Percentiles rank a stretch among this genome's conserved stretches.
Evolutionary conservation across 768 basidiomycete genomes (phyloP).

Genomic region (Trametopsis cervina): DNA sequence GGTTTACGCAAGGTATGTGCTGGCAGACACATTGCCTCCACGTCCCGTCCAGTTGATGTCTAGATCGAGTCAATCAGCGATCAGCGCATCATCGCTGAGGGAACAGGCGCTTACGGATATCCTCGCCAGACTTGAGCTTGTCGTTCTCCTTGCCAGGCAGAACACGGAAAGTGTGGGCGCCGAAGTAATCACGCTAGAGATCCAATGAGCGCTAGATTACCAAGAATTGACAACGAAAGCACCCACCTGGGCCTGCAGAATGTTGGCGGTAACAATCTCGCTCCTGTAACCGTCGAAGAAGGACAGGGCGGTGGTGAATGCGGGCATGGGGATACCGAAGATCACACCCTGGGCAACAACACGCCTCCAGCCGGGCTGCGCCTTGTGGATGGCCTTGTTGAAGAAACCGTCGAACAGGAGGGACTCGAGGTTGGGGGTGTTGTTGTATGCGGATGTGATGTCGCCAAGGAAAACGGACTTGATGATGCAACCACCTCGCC

Average conservation of each 20-base stretch:
- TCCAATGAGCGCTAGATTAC: conserved; percentile 4
- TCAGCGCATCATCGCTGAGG: not conserved
- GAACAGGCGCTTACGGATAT: conserved; percentile 65
- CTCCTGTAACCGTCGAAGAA: conserved; percentile 99
- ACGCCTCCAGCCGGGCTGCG: conserved; percentile 97
- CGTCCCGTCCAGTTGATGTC: conserved; percentile 99
- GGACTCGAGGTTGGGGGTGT: conserved; percentile 80
- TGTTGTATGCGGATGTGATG: conserved; percentile 85
- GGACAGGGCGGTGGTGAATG: conserved; percentile 95
- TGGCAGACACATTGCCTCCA: conserved; percentile 90
- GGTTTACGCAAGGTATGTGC: conserved; percentile 68
- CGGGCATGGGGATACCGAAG: conserved; percentile 96
- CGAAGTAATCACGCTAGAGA: conserved; percentile 90
- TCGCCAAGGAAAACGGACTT: conserved; percentile 90
- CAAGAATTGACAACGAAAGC: not conserved
- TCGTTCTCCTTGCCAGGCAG: conserved; percentile 87
- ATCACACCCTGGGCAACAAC: conserved; percentile 93
- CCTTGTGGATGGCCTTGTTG: conserved; percentile 90
- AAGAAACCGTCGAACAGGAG: conserved; percentile 97
- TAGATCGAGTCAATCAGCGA: conserved; percentile 24
- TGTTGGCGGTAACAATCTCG: conserved; percentile 88
- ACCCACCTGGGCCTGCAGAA: conserved; percentile 85
- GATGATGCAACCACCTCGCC: conserved; percentile 99
- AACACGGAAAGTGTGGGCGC: conserved; percentile 96
- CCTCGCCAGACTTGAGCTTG: conserved; percentile 69